Base-by-base conservation (phyloP, 208 protist genomes). In the Trypanosoma conorhini region DNA sequence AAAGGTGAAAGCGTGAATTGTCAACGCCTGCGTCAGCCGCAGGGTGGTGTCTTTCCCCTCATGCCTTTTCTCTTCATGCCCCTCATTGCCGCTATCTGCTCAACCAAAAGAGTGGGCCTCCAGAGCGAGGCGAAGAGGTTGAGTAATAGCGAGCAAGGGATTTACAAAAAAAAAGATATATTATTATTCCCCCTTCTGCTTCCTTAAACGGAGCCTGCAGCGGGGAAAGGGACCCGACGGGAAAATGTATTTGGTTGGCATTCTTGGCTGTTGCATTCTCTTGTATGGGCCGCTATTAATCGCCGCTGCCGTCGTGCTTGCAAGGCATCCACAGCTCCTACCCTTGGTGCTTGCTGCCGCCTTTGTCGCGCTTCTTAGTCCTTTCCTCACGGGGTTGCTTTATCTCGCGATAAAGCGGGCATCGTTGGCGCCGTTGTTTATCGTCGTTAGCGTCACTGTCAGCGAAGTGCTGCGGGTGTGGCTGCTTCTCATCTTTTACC, bases 401-500 rank as follows among this genome's bases (percentile, higher is more conserved):
- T 59, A 60, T 56, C 21, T 57, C 12, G 21, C 64, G 21, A 35
- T 72, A 9, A 52, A 65, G 30, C 30, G 28, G 5, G 13, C 55
- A 8, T 67, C 54, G 56, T 46, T 22, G 24, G 26, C 19, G 13
- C 40, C 65, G 5, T 42, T 65, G 22, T 35, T 84, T 48, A 58
- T 89, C 12, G 0, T 83, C 26, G 28, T 76, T 8, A 66, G 85
- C 38, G 72, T 81, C 21, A 21, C 64, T 0, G 22, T 74, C 0
- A 67, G 70, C 44, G 81, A 56, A 26, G 40, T 57, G n/a, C n/a
- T 67, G 4, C 82, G 81, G 31, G 55, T 70, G 10, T 35, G 26
- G 13, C 51, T 78, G 28, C 42, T 87, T 38, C 51, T 80, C 50
- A 50, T 33, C 12, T 70, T 79, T 42, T 64, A 85, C 71, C 62